These are phyloP conservation scores for Aspergillus diversus DNA, from an alignment of 495 filamentous ascomycete genomes.

Conservation along the genomic window DNA sequence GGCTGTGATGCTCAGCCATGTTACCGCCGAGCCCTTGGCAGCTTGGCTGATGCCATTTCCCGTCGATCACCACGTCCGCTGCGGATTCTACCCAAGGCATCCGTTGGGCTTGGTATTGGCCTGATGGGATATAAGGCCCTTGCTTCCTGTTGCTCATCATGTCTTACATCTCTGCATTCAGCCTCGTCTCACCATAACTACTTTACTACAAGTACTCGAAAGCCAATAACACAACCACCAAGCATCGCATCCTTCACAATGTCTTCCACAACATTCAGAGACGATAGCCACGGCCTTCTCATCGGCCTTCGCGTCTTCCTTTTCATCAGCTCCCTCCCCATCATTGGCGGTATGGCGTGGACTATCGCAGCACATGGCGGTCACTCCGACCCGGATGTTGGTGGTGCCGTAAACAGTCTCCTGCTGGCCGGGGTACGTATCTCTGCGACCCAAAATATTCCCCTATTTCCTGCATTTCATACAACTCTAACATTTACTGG, in stretches of 20 bases:
- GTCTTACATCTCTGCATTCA: no score
- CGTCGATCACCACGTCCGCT: no score
- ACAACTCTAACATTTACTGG: not conserved
- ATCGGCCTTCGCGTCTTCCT: not conserved
- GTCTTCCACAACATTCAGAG: not conserved
- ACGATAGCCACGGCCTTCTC: constrained; percentile 1
- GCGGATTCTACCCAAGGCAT: no score
- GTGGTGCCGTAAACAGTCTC: not conserved
- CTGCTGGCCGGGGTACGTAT: not conserved
- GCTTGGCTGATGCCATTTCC: no score
- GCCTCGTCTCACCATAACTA: no score
- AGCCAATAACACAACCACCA: no score
- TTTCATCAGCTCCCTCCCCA: not conserved
- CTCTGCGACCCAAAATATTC: not conserved
- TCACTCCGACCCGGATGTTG: not conserved
- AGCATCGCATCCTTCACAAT: not conserved
- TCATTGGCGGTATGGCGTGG: not conserved
- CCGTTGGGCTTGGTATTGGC: no score
- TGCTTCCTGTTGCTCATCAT: no score
- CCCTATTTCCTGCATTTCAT: not conserved
- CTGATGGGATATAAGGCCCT: no score
- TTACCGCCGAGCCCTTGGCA: no score
- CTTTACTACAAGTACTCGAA: no score
- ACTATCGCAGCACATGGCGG: not conserved
- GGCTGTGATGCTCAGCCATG: no score